Evolutionary conservation across 306 rosid genomes (phyloP).

Genomic region (Sphenostylis stenocarpa): DNA sequence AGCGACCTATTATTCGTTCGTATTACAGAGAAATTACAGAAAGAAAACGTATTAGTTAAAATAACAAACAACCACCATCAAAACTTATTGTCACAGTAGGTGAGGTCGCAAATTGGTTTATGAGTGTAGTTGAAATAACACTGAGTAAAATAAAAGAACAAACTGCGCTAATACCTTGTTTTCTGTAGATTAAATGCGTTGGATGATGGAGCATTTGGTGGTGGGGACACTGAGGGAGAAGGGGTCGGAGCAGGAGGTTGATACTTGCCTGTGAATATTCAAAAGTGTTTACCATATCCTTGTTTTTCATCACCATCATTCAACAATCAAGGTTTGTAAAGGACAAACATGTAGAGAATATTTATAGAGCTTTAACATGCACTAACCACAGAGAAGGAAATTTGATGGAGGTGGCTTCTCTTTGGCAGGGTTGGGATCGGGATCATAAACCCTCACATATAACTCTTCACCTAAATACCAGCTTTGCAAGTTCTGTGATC

Average conservation of each 20-base stretch:
- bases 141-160: not conserved
- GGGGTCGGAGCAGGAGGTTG: slow-evolving; percentile 34
- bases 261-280: slow-evolving; percentile 38
- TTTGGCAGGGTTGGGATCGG: slow-evolving; percentile 69
- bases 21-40: slow-evolving; percentile 3
- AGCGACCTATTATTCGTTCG: slow-evolving; percentile 41
- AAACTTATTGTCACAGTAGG: no score
- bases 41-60: not conserved
- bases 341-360: not conserved
- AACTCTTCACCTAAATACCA: slow-evolving; percentile 84
- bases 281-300: not conserved
- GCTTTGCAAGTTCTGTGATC: slow-evolving; percentile 63
- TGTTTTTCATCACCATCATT: not conserved
- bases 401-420: slow-evolving; percentile 64
- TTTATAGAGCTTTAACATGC: not conserved
- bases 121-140: not conserved
- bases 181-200: slow-evolving; percentile 33
- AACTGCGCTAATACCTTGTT: slow-evolving; percentile 46
- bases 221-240: slow-evolving; percentile 31
- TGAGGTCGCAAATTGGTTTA: not conserved
- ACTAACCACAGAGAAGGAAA: slow-evolving; percentile 72
- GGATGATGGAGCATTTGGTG: slow-evolving; percentile 27
- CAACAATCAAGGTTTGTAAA: not conserved
- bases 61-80: not conserved
- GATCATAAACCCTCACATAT: slow-evolving; percentile 61